Base-by-base conservation (phyloP, 345 rosid species). In the Populus pruinosa region DNA sequence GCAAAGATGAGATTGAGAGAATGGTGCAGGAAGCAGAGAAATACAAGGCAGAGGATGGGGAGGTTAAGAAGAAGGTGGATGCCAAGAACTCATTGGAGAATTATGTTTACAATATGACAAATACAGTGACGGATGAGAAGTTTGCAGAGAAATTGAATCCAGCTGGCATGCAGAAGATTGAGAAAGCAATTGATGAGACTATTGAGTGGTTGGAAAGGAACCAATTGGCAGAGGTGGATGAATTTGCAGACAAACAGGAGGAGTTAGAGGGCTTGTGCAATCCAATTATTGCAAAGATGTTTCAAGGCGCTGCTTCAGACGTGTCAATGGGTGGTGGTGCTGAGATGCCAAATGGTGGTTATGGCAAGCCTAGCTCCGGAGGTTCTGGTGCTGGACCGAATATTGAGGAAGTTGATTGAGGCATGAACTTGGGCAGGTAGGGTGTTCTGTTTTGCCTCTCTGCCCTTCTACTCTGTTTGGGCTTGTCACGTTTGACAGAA, bases 171-270 rank as follows among this genome's bases (percentile, higher is more conserved):
- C 31, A 78, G 67, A 78, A 78, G 72, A 72, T 78, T 12, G 81
- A 72, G 76, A 78, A 72, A 23, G 81, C 81, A 47, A 55, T 72
- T 55, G 76, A 72, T 20, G 81, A 78, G 55, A 16, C 81, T 21
- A 78, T 78, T 66, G 77, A 72, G n/a, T 78, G 81, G 81, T 27
- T 78, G 65, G 81, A 78, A 5, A 25, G 76, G 77, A 72, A 72
- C 72, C 81, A 78, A 53, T 29, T 72, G 25, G 81, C 76, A 8
- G 72, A 72, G 64, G 67, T 78, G 36, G 81, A 78, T 5, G 76
- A 78, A 14, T 38, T 78, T 38, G 77, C 73, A 18, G 72, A 78
- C 44, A 78, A 72, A 31, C 44, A 64, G 81, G 50, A 78, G 77
- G 81, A 72, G 43, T 27, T 78, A 2, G 76, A 78, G 43, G 44